Conservation (phyloP, 495 filamentous ascomycete species). For the Penicillium dipodomyicola region DNA sequence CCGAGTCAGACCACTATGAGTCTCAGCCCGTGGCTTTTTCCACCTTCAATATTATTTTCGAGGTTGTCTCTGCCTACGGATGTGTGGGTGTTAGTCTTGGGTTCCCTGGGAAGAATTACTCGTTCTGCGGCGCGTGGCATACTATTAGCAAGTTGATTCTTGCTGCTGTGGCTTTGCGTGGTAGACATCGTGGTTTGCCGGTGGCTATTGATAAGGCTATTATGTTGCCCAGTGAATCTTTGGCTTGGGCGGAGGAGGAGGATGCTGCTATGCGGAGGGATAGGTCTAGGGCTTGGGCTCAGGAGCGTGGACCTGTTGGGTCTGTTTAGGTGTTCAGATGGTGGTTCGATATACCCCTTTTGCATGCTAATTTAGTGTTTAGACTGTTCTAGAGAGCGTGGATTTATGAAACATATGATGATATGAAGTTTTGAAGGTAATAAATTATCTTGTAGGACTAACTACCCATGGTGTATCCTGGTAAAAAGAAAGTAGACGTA, state of each 20-base stretch:
- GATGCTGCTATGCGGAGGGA: constrained; percentile 51
- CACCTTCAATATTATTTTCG: constrained; percentile 84
- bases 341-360: constrained; percentile 1
- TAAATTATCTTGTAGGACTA: constrained; percentile 23
- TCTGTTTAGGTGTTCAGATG: constrained; percentile 31
- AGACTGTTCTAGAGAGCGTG: constrained; percentile 4
- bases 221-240: constrained; percentile 61
- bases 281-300: constrained; percentile 24
- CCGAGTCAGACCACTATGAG: constrained; percentile 66
- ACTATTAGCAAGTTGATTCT: constrained; percentile 71
- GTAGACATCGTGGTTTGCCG: constrained; percentile 74
- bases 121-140: constrained; percentile 72
- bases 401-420: constrained; percentile 8
- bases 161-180: constrained; percentile 73
- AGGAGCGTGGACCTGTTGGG: constrained; percentile 30
- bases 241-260: constrained; percentile 59
- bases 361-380: neutral
- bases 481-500: constrained; percentile 10
- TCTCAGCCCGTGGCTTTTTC: constrained; percentile 66
- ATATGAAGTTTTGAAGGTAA: constrained; percentile 10
- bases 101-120: constrained; percentile 62
- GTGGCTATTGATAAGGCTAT: constrained; percentile 80
- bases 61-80: constrained; percentile 80
- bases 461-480: constrained; percentile 8
- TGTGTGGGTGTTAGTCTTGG: constrained; percentile 81